Percentiles rank a stretch among this genome's conserved stretches.
phyloP scores from a whole-genome alignment of 108 stramenopile species.

The Stephanodiscus triporus region DNA sequence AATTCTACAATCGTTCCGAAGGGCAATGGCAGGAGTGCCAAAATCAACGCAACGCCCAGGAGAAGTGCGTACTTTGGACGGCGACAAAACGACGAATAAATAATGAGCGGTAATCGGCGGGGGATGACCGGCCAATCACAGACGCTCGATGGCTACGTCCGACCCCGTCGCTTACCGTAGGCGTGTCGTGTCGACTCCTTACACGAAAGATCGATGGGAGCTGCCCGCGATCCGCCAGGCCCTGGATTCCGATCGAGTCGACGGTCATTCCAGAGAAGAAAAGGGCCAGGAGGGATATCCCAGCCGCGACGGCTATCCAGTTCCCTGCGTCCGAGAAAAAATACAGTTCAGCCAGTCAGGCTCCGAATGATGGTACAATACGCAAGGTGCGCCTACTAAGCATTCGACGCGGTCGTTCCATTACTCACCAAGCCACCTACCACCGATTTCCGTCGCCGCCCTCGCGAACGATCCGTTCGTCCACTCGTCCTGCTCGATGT shows the following conservation, averaged over 20 bases:
- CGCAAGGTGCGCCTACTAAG: too few species aligned
- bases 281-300: constrained; percentile 55
- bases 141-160: neutral
- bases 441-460: constrained; percentile 59
- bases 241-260: constrained; percentile 71
- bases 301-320: constrained; percentile 65
- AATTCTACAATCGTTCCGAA: constrained; percentile 38
- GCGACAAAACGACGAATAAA: constrained; percentile 18
- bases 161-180: constrained; percentile 41
- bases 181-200: constrained; percentile 33
- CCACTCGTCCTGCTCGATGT: constrained; percentile 54
- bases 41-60: constrained; percentile 23
- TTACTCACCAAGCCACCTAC: constrained; percentile 47
- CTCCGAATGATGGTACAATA: too few species aligned
- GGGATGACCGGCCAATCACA: neutral
- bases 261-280: constrained; percentile 75
- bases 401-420: too few species aligned
- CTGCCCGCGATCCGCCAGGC: constrained; percentile 69
- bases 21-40: constrained; percentile 28
- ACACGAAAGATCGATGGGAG: constrained; percentile 47
- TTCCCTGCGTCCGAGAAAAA: constrained; percentile 29
- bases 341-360: too few species aligned
- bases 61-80: constrained; percentile 25
- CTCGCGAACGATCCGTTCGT: constrained; percentile 65
- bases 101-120: neutral